These are phyloP conservation scores for Mycena epipterygia DNA, from an alignment of 768 basidiomycete genomes.

Conservation along the genomic window DNA sequence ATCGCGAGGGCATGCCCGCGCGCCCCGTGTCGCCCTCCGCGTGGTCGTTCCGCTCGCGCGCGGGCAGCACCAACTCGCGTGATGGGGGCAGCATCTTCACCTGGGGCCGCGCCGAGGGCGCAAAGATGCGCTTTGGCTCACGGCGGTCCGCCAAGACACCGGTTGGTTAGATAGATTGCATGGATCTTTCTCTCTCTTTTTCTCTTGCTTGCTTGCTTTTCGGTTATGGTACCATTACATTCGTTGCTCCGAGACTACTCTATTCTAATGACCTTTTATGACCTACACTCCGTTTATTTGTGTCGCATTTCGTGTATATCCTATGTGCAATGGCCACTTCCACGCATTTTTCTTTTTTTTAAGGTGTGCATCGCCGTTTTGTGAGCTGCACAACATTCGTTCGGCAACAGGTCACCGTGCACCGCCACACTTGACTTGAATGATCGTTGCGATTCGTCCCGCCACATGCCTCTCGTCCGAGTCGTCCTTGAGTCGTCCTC, in stretches of 20 bases:
- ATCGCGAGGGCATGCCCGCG: slow-evolving; percentile 44
- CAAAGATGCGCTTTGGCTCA: slow-evolving; percentile 83
- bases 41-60: slow-evolving; percentile 88
- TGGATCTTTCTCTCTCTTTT: slow-evolving; percentile 12
- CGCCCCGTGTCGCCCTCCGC: slow-evolving; percentile 82
- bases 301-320: slow-evolving; percentile 25
- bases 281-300: slow-evolving; percentile 31
- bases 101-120: slow-evolving; percentile 72
- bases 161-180: slow-evolving; percentile 26
- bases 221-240: slow-evolving; percentile 20
- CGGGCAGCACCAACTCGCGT: slow-evolving; percentile 80
- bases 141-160: slow-evolving; percentile 67
- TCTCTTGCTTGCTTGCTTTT: slow-evolving; percentile 22
- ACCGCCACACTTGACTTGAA: no score
- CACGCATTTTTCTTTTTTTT: no score
- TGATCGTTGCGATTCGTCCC: no score
- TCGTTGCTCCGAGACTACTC: slow-evolving; percentile 33
- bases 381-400: no score
- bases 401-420: no score
- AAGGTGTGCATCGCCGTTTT: no score
- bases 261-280: slow-evolving; percentile 35
- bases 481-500: no score
- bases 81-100: slow-evolving; percentile 80
- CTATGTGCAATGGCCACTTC: slow-evolving; percentile 6
- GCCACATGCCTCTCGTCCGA: no score